Evolutionary conservation across 106 monocot genomes (phyloP).

Genomic region (Apostasia shenzhenica): DNA sequence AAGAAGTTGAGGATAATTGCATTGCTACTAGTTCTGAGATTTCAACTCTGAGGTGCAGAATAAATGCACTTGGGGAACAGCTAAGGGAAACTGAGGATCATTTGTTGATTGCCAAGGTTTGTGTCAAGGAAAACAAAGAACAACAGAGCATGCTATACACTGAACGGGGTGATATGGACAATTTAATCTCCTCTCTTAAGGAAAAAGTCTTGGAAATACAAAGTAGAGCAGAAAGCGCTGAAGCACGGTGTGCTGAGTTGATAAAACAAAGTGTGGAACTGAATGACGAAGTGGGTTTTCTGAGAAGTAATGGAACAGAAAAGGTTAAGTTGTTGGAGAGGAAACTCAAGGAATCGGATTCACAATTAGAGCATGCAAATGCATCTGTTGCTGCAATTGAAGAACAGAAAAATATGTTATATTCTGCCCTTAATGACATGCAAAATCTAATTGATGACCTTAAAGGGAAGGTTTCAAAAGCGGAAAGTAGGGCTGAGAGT

Average conservation of each 20-base stretch:
- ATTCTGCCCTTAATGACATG: slow-evolving; percentile 68
- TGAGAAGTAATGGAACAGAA: slow-evolving; percentile 34
- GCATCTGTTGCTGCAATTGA: slow-evolving; percentile 71
- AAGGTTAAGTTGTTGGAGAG: slow-evolving; percentile 44
- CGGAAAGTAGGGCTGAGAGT: slow-evolving; percentile 64
- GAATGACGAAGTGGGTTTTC: slow-evolving; percentile 31
- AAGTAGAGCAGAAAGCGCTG: slow-evolving; percentile 44
- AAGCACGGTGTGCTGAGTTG: slow-evolving; percentile 33
- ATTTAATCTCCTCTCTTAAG: slow-evolving; percentile 31
- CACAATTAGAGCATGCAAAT: slow-evolving; percentile 66
- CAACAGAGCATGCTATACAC: slow-evolving; percentile 16
- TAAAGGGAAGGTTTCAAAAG: slow-evolving; percentile 62
- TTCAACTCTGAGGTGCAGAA: slow-evolving; percentile 27
- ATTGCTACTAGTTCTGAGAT: slow-evolving; percentile 18
- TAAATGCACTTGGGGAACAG: slow-evolving; percentile 40
- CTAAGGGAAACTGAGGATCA: slow-evolving; percentile 31
- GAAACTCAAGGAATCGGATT: slow-evolving; percentile 66
- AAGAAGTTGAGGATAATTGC: slow-evolving; percentile 22
- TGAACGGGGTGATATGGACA: slow-evolving; percentile 29
- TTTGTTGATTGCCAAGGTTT: slow-evolving; percentile 22
- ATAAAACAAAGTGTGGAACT: slow-evolving; percentile 46
- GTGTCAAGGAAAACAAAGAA: slow-evolving; percentile 18
- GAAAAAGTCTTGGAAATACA: slow-evolving; percentile 36
- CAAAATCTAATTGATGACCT: slow-evolving; percentile 74
- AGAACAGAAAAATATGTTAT: slow-evolving; percentile 52